Conservation (phyloP, 1,139 yeast species). For the Saccharomycopsis crataegensis region DNA sequence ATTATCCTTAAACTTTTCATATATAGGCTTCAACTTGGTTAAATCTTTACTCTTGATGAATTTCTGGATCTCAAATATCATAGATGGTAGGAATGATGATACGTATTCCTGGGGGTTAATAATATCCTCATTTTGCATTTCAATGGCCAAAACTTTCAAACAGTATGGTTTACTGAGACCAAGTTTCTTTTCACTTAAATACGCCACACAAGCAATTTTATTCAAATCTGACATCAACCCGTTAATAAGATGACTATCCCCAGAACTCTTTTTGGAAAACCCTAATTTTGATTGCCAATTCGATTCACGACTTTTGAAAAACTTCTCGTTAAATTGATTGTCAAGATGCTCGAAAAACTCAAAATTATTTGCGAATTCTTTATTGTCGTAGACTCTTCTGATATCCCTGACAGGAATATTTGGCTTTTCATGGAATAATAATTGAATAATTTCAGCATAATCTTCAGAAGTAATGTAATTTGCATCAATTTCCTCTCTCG, state of each 20-base stretch:
- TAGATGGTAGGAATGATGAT: conserved; percentile 21
- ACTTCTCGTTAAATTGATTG: conserved; percentile 10
- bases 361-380: conserved; percentile 19
- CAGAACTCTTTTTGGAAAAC: neutral
- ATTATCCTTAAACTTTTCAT: conserved; percentile 21
- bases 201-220: conserved; percentile 13
- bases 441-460: conserved; percentile 21
- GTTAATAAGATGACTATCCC: conserved; percentile 6
- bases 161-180: conserved; percentile 14
- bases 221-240: conserved; percentile 14
- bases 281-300: conserved; percentile 13
- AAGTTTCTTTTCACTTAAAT: conserved; percentile 1
- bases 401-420: conserved; percentile 17
- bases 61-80: conserved; percentile 21
- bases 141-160: conserved; percentile 5
- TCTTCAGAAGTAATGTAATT: conserved; percentile 22
- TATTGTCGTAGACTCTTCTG: conserved; percentile 13
- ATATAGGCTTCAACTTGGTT: conserved; percentile 20
- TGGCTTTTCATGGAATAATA: conserved; percentile 15
- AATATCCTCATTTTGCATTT: conserved; percentile 2
- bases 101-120: neutral
- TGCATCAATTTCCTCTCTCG: conserved; percentile 21
- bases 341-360: conserved; percentile 9
- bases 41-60: conserved; percentile 21
- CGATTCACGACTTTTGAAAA: conserved; percentile 4